These are phyloP conservation scores for Tanozyma kutaoensis DNA, from an alignment of 805 yeast species.

Conservation along the genomic window DNA sequence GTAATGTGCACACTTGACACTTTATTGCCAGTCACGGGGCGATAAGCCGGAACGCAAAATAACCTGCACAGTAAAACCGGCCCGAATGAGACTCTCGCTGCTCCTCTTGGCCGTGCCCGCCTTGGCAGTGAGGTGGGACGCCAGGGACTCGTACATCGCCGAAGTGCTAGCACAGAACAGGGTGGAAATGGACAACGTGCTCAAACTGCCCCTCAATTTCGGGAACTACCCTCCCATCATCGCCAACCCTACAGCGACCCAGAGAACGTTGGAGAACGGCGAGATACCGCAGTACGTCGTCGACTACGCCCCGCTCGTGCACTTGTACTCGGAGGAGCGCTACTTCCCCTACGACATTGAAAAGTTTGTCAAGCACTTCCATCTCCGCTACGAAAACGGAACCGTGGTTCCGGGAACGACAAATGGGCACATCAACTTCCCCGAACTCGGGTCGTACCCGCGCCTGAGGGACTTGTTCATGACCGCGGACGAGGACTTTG, in stretches of 20 bases:
- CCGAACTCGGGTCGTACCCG: conserved; percentile 12
- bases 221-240: conserved; percentile 26
- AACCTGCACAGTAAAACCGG: too few relatives aligned
- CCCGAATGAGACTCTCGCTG: too few relatives aligned
- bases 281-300: conserved; percentile 52
- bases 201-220: conserved; percentile 14
- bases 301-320: conserved; percentile 65
- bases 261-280: conserved; percentile 32
- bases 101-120: too few relatives aligned
- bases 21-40: too few relatives aligned
- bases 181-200: conserved; percentile 11
- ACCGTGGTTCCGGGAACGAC: conserved; percentile 21
- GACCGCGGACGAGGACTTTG: conserved; percentile 61
- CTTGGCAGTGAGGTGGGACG: too few relatives aligned
- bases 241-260: conserved; percentile 12
- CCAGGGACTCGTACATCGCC: too few relatives aligned
- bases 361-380: conserved; percentile 56
- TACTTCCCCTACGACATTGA: conserved; percentile 76
- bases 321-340: conserved; percentile 77
- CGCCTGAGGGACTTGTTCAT: conserved; percentile 22
- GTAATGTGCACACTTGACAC: too few relatives aligned
- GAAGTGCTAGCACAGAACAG: too few relatives aligned
- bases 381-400: conserved; percentile 39
- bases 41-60: too few relatives aligned
- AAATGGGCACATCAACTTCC: conserved; percentile 13